Conservation (phyloP, 495 filamentous ascomycete species). For the Sphaerosporella brunnea region DNA sequence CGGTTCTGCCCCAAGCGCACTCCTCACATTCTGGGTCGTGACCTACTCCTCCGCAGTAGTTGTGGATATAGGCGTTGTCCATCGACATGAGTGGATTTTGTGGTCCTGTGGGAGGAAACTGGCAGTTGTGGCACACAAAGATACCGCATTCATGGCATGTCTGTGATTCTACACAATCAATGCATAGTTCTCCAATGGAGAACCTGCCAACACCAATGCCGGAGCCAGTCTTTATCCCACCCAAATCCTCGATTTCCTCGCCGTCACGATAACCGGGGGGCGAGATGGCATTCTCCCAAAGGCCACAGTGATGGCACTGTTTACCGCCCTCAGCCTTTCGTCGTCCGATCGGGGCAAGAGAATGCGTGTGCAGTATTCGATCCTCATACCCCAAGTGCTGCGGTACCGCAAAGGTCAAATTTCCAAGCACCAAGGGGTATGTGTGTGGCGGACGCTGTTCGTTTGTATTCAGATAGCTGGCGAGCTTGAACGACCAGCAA, state of each 20-base stretch:
- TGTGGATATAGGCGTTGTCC: neutral
- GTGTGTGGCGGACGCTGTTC: neutral
- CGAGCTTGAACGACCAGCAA: slow-evolving; percentile 1
- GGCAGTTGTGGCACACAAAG: slow-evolving; percentile 8
- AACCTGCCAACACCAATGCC: slow-evolving; percentile 13
- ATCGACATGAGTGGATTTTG: slow-evolving; percentile 2
- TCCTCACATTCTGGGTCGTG: neutral
- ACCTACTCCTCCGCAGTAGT: neutral
- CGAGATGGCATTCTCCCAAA: slow-evolving; percentile 19
- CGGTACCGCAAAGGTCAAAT: too few relatives aligned
- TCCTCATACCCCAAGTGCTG: neutral
- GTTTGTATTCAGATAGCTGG: neutral
- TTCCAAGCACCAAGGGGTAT: neutral
- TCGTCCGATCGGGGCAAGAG: slow-evolving; percentile 15
- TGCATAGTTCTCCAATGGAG: slow-evolving; percentile 13
- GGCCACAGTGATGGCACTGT: slow-evolving; percentile 14
- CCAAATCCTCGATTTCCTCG: slow-evolving; percentile 7
- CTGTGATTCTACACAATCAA: slow-evolving; percentile 15
- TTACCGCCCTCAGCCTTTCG: slow-evolving; percentile 10
- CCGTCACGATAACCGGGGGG: slow-evolving; percentile 2
- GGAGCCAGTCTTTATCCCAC: slow-evolving; percentile 10
- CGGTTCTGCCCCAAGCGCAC: neutral
- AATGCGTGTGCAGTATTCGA: slow-evolving; percentile 12
- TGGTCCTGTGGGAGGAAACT: neutral
- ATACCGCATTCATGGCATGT: slow-evolving; percentile 17